These are phyloP conservation scores for Allantophomopsis cytisporea DNA, from an alignment of 2,329 filamentous ascomycete species.

Conservation along the genomic window DNA sequence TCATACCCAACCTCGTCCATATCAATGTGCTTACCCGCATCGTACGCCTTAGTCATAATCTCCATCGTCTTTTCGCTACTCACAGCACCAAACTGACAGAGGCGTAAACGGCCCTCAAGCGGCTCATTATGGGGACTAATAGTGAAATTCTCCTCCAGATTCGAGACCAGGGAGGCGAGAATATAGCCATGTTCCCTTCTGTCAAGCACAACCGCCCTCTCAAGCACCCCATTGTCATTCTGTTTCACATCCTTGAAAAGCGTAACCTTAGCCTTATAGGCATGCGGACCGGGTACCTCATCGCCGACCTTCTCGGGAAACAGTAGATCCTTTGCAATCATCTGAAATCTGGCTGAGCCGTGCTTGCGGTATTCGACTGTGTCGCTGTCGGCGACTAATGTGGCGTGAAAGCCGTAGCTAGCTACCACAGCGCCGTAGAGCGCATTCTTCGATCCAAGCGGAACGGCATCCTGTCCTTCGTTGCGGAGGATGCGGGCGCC, in stretches of 20 bases:
- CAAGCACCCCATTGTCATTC: conserved; percentile 6
- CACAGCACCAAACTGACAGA: conserved; percentile 64
- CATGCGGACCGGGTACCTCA: conserved; percentile 33
- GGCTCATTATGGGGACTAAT: conserved; percentile 65
- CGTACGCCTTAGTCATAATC: conserved; percentile 57
- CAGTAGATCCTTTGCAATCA: conserved; percentile 71
- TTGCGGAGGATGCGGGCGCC: conserved; percentile 26
- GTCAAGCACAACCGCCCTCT: conserved; percentile 17
- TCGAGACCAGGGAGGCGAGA: conserved; percentile 62
- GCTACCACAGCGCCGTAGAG: conserved; percentile 72
- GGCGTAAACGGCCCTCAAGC: conserved; percentile 53
- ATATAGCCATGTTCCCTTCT: conserved; percentile 57
- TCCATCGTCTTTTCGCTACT: conserved; percentile 56
- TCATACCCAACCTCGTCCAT: conserved; percentile 56
- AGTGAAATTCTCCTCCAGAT: conserved; percentile 67
- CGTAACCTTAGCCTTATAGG: conserved; percentile 38
- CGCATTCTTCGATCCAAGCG: conserved; percentile 9
- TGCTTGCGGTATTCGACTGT: conserved; percentile 67
- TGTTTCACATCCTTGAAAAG: conserved; percentile 4
- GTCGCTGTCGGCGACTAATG: conserved; percentile 83
- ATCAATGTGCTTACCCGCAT: conserved; percentile 38
- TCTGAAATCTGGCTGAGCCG: conserved; percentile 66
- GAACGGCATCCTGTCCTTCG: conserved; percentile 19
- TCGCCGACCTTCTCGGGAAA: conserved; percentile 23
- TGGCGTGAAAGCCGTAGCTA: conserved; percentile 82